These are phyloP conservation scores for Myxozyma monticola DNA, from an alignment of 805 yeast genomes.

Conservation along the genomic window DNA sequence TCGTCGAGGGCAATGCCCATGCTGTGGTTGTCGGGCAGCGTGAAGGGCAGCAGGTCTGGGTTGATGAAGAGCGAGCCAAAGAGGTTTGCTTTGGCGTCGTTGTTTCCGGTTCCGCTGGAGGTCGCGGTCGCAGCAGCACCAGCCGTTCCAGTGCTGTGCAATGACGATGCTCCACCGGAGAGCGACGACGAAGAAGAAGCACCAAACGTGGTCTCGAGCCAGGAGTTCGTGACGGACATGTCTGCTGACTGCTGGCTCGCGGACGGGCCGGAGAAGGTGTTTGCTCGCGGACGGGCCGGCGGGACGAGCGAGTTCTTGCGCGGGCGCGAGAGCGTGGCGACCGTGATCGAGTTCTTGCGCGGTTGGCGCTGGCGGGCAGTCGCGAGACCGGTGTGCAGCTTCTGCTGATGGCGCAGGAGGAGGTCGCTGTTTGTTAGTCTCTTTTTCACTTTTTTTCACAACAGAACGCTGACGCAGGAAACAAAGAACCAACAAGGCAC, in stretches of 20 bases:
- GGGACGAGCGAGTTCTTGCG: constrained; percentile 6
- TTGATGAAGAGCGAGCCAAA: constrained; percentile 30
- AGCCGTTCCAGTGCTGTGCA: background rate
- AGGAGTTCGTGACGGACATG: constrained; percentile 16
- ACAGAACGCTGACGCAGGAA: background rate
- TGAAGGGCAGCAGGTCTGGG: constrained; percentile 28
- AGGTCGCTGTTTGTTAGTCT: constrained; percentile 43
- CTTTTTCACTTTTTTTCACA: too few relatives aligned
- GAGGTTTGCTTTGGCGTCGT: constrained; percentile 5
- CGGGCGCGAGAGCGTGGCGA: constrained; percentile 26
- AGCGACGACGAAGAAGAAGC: background rate
- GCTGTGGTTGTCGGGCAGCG: constrained; percentile 23
- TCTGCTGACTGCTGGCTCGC: background rate
- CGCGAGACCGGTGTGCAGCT: constrained; percentile 55
- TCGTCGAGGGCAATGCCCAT: constrained; percentile 23
- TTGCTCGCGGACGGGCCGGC: constrained; percentile 22
- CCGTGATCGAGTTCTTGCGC: constrained; percentile 28
- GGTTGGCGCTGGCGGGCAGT: constrained; percentile 19
- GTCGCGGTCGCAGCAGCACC: background rate
- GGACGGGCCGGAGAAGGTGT: constrained; percentile 21
- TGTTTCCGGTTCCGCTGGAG: background rate
- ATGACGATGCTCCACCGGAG: background rate
- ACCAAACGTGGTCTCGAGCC: constrained; percentile 23
- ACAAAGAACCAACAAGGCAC: background rate
- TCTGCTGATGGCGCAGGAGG: constrained; percentile 88